A percentile compares a stretch with the other conserved stretches of the same genome.
Conservation (phyloP, 2,329 filamentous ascomycete species). For the Penicillium sp. region DNA sequence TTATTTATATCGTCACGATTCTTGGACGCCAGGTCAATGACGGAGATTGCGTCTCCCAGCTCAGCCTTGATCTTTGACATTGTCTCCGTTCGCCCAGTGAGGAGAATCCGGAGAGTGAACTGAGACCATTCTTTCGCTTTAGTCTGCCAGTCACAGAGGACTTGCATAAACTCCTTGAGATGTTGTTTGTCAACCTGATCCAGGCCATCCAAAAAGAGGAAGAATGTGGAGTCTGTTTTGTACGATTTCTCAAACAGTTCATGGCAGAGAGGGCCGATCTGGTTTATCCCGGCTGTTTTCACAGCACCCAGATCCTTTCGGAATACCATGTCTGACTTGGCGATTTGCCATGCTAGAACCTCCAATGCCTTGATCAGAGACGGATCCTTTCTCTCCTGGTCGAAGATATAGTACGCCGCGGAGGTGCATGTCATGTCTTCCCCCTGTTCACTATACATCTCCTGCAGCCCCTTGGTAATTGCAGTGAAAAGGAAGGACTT, state of each 20-base stretch:
- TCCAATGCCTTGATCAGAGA: slow-evolving; percentile 14
- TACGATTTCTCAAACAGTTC: slow-evolving; percentile 16
- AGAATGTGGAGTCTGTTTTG: slow-evolving; percentile 34
- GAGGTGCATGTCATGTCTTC: slow-evolving; percentile 8
- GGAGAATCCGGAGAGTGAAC: slow-evolving; percentile 23
- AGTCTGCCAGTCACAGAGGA: slow-evolving; percentile 14
- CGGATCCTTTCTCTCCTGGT: slow-evolving; percentile 5
- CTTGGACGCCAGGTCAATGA: slow-evolving; percentile 7
- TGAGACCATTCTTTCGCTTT: slow-evolving; percentile 10
- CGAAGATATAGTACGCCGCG: slow-evolving; percentile 1
- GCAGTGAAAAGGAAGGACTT: slow-evolving; percentile 17
- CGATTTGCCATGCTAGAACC: slow-evolving; percentile 16
- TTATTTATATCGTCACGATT: slow-evolving; percentile 27
- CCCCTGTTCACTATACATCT: background rate
- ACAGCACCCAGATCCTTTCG: slow-evolving; percentile 12
- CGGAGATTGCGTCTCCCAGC: slow-evolving; percentile 7
- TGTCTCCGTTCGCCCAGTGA: slow-evolving; percentile 22
- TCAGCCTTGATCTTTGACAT: slow-evolving; percentile 21
- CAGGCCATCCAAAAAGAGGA: slow-evolving; percentile 54
- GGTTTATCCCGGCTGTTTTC: background rate
- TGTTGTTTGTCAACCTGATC: slow-evolving; percentile 43
- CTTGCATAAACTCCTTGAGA: slow-evolving; percentile 23
- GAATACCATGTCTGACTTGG: slow-evolving; percentile 14
- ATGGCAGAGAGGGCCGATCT: slow-evolving; percentile 15
- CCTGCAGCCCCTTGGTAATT: slow-evolving; percentile 9